Evolutionary conservation across 192 early-diverging fungal genomes (phyloP), one percentile per base, ranked within the genome.

Genomic region (Entomortierella lignicola): DNA sequence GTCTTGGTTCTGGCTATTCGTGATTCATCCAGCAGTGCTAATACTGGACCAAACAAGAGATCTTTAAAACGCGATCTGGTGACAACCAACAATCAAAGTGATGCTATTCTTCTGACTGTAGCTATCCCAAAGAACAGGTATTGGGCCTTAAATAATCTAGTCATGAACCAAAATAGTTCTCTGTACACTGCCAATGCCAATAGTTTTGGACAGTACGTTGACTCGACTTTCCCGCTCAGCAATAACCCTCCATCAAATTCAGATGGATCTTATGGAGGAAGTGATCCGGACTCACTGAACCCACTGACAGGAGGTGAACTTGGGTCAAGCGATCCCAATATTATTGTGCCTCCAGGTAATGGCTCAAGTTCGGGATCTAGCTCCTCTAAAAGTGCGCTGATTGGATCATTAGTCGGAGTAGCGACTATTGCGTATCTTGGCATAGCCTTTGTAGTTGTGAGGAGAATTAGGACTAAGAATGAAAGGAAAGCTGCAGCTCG

Each of bases 1-100:
- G 50, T 79, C 42, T 39, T 60, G 30, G 75, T 79, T 2, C 43
- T 79, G 7, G 75, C 68, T 30, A 79, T 79, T 42, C 75, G 75
- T 0, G 75, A 79, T 48, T 48, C 44, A 25, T 47, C 47, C 21
- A 39, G 12, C 11, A 60, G 30, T 52, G 23, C 52, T 3, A 53
- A 55, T 18, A 21, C 10, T 21, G 53, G 13, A 7, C 2, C 21
- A 4, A 6, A 47, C 13, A 41, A 48, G 34, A n/a, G n/a, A n/a
- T 34, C 39, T 2, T 48, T 31, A 31, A 64, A 61, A 50, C 67
- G 67, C 0, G 67, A 18, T 18, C 15, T 79, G 29, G 67, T 79
- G 29, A 79, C 75, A 2, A 58, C 55, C 30, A 61, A 60, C 13
- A 55, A 55, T 17, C 60, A 27, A 4, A 47, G 62, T 0, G 75